Conservation (phyloP, 2,329 filamentous ascomycete genomes). For the Xylariaceae sp. region DNA sequence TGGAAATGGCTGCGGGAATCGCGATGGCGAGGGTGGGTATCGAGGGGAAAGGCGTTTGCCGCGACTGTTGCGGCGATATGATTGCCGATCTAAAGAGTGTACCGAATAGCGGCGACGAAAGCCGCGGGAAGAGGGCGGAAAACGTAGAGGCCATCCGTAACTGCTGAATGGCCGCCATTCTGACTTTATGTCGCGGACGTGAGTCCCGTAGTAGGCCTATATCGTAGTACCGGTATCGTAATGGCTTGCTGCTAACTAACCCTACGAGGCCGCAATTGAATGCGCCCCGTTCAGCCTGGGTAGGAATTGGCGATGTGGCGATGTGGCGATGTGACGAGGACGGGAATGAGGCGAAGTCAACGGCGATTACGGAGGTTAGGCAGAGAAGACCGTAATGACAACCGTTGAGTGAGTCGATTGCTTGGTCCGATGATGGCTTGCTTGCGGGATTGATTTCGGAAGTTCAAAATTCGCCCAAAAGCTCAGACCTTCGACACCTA, state of each 20-base stretch:
- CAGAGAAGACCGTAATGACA: neutral
- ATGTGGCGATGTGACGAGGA: neutral
- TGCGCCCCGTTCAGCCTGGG: conserved; percentile 4
- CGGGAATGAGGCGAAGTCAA: neutral
- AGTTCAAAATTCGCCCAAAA: conserved; percentile 19
- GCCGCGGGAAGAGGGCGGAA: conserved; percentile 51
- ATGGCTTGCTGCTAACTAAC: neutral
- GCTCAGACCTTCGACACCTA: conserved; percentile 13
- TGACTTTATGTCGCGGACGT: conserved; percentile 14
- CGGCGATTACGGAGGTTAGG: neutral
- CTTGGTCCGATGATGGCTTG: neutral
- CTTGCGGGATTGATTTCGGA: neutral
- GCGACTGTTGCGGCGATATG: conserved; percentile 39
- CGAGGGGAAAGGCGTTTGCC: conserved; percentile 37
- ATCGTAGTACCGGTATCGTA: neutral
- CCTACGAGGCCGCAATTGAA: conserved; percentile 5
- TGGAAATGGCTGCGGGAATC: conserved; percentile 55
- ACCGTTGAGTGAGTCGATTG: neutral
- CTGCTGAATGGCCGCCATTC: conserved; percentile 42
- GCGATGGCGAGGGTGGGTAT: conserved; percentile 51
- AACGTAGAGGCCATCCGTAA: conserved; percentile 36
- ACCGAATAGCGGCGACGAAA: conserved; percentile 40
- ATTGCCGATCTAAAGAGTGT: conserved; percentile 40
- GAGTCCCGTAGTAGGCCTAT: neutral
- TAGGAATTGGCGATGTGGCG: neutral